Base-by-base conservation (phyloP, 257 asterid genomes). In the Sherardia arvensis region DNA sequence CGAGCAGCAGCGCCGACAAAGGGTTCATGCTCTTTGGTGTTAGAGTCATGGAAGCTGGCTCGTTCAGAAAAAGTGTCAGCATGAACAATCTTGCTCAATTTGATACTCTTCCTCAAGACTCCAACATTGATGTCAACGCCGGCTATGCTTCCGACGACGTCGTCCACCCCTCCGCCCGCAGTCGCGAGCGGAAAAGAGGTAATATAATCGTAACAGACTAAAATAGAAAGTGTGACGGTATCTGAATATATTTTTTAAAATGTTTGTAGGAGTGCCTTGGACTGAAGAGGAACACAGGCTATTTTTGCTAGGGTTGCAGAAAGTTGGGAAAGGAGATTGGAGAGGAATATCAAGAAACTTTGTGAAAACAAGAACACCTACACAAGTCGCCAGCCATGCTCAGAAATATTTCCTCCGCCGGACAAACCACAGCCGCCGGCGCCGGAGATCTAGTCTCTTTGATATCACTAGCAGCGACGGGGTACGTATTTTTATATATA, bases 301-400 rank as follows among this genome's bases (percentile, higher is more conserved):
- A 2, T 93, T 93, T 70, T 69, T 93, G 61, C 28, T 90, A 43
- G 99, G 99, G 71, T 77, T 93, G 83, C 95, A 87, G 30, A 93
- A 80, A 30, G 97, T 90, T 23, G 99, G 99, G 36, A 93, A 85
- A 80, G 99, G 99, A 64, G 99, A 93, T 57, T 93, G 99, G 99
- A 90, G 99, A 80, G 99, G 99, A 30, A 93, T 93, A 62, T 90
- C 97, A 21, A 85, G 94, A 62, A 93, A 93, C 76, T 90, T 85
- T 66, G 99, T 93, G 23, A 90, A 82, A 73, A 82, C 97, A 38
- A 80, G 99, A 54, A 90, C 99, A 10, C 97, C 99, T 0, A 93
- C 99, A 12, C 99, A 93, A 58, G 99, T 93, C 11, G 99, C 99
- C 9, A 93, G 99, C 77, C 99, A 93, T 75, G 99, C 99, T 72